A percentile compares a stretch with the other conserved stretches of the same genome.
phyloP scores from a whole-genome alignment of 1,139 yeast genomes.

The Suhomyces guaymorum region DNA sequence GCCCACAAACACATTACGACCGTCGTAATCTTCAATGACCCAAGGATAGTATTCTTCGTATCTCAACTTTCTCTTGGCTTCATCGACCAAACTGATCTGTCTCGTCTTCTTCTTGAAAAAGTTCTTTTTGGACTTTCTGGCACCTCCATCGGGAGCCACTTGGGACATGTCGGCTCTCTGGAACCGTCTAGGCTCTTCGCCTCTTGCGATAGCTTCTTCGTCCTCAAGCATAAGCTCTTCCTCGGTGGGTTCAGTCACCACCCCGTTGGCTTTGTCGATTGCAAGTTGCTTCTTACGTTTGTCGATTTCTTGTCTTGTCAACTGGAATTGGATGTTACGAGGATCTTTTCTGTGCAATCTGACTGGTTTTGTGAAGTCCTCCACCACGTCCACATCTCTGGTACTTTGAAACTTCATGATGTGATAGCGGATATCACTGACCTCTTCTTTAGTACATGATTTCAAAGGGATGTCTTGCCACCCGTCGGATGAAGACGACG shows the following conservation, averaged over 20 bases:
- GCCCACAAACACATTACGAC: constrained; percentile 92
- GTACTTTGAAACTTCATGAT: constrained; percentile 78
- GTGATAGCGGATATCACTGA: constrained; percentile 76
- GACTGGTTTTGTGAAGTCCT: constrained; percentile 76
- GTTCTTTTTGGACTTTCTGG: constrained; percentile 65
- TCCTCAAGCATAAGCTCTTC: constrained; percentile 24
- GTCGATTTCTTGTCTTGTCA: constrained; percentile 63
- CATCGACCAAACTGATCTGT: constrained; percentile 78
- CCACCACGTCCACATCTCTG: constrained; percentile 66
- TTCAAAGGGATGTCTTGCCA: constrained; percentile 70
- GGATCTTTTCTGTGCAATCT: constrained; percentile 92
- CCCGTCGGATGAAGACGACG: constrained; percentile 20
- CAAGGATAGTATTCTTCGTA: constrained; percentile 97
- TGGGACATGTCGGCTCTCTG: constrained; percentile 51
- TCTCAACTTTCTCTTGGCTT: constrained; percentile 75
- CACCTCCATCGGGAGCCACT: constrained; percentile 95
- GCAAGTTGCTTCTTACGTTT: constrained; percentile 54
- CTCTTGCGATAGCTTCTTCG: constrained; percentile 19
- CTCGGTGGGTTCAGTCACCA: constrained; percentile 29
- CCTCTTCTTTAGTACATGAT: constrained; percentile 71
- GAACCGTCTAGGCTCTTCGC: constrained; percentile 16
- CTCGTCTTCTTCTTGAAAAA: constrained; percentile 78
- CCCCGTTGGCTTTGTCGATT: constrained; percentile 23
- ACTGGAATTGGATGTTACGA: constrained; percentile 80
- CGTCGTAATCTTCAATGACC: constrained; percentile 97